Percentiles rank a stretch among this genome's conserved stretches.
These are phyloP conservation scores for Plenodomus tracheiphilus DNA, from an alignment of 2,329 filamentous ascomycete genomes.

Conservation along the genomic window DNA sequence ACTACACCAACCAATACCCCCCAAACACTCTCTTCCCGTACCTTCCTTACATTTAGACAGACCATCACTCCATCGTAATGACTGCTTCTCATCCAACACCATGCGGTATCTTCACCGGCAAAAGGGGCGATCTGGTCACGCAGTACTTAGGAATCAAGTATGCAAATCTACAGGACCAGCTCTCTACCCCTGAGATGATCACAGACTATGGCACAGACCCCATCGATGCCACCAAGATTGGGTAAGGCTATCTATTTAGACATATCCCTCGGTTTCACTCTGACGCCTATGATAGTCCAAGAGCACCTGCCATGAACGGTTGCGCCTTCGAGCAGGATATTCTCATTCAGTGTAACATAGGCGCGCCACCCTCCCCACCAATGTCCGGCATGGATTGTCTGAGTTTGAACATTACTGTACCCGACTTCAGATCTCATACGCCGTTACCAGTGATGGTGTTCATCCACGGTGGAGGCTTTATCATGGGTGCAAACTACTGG, in stretches of 20 bases:
- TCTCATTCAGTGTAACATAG: constrained; percentile 26
- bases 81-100: constrained; percentile 4
- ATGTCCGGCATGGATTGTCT: constrained; percentile 54
- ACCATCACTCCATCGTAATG: too few relatives aligned
- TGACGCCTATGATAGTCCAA: constrained; percentile 11
- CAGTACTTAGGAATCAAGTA: constrained; percentile 42
- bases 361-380: constrained; percentile 14
- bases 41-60: too few relatives aligned
- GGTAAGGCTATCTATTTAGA: constrained; percentile 20
- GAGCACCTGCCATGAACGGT: constrained; percentile 18
- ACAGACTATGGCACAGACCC: constrained; percentile 12
- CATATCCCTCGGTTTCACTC: background rate
- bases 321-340: constrained; percentile 21
- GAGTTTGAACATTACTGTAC: constrained; percentile 56
- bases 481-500: constrained; percentile 54
- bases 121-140: constrained; percentile 15
- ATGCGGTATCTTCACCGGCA: constrained; percentile 16
- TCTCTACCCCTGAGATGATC: constrained; percentile 33
- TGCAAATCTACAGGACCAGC: constrained; percentile 35
- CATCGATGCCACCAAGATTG: constrained; percentile 36
- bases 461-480: constrained; percentile 56
- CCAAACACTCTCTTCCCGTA: too few relatives aligned
- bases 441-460: constrained; percentile 56
- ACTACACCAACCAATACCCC: too few relatives aligned
- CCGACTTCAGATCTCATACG: constrained; percentile 19